A percentile compares a stretch with the other conserved stretches of the same genome.
Conservation (phyloP, 129 eudicot genomes). For the Mikania micrantha region DNA sequence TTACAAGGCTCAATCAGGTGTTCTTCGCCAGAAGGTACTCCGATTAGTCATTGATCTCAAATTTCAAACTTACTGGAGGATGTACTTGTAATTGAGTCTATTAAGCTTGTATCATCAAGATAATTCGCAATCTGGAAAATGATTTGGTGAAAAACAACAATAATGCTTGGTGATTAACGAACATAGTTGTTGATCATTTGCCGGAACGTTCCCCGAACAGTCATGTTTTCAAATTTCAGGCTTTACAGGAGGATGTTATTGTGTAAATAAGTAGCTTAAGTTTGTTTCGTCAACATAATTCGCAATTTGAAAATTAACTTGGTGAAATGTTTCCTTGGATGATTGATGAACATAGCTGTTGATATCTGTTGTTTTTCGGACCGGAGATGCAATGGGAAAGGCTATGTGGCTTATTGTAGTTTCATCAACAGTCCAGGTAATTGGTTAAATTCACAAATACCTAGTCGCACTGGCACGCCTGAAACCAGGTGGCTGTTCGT, state of each 20-base stretch:
- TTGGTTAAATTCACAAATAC: slow-evolving; percentile 58
- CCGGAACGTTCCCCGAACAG: too few species aligned
- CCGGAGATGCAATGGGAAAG: slow-evolving; percentile 92
- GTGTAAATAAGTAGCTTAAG: neutral
- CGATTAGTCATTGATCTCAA: neutral
- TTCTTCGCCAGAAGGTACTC: slow-evolving; percentile 62
- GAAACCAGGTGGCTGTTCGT: slow-evolving; percentile 56
- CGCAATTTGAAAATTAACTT: neutral
- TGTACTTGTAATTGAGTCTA: too few species aligned
- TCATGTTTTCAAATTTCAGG: too few species aligned
- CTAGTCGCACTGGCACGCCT: slow-evolving; percentile 70
- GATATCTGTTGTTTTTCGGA: slow-evolving; percentile 46
- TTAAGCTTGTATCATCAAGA: too few species aligned
- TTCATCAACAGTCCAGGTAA: slow-evolving; percentile 80
- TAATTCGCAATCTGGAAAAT: too few species aligned
- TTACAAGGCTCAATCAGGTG: slow-evolving; percentile 55
- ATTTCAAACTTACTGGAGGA: neutral
- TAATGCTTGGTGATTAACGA: too few species aligned
- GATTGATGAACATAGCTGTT: neutral
- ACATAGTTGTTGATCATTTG: too few species aligned
- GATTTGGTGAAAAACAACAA: too few species aligned
- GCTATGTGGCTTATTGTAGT: slow-evolving; percentile 81
- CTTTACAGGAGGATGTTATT: too few species aligned
- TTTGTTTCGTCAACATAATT: neutral
- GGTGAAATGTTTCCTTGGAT: neutral